Conservation (phyloP, 306 rosid species). For the Dicorynia guianensis region DNA sequence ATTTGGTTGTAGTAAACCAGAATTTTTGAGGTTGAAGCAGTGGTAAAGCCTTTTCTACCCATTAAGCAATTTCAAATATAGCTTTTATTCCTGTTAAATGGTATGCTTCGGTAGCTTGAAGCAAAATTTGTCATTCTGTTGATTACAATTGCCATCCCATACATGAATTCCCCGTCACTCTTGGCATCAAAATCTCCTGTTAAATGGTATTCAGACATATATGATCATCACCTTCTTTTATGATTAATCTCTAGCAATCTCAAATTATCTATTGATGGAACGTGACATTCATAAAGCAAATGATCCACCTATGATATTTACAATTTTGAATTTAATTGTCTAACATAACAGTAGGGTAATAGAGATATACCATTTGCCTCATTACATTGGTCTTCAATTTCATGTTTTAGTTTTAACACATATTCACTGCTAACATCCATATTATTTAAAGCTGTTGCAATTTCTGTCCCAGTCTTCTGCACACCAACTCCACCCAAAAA, state of each 20-base stretch:
- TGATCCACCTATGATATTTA: constrained; percentile 1
- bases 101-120: neutral
- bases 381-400: constrained; percentile 90
- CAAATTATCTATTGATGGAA: neutral
- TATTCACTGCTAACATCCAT: constrained; percentile 91
- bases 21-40: neutral
- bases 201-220: neutral
- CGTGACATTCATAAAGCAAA: constrained; percentile 2
- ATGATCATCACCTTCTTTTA: constrained; percentile 20
- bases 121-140: neutral
- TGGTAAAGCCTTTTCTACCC: neutral
- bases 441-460: constrained; percentile 88
- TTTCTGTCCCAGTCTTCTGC: constrained; percentile 86
- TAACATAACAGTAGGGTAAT: constrained; percentile 19
- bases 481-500: constrained; percentile 92
- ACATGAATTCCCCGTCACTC: neutral
- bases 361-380: constrained; percentile 66
- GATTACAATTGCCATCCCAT: neutral
- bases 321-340: constrained; percentile 2
- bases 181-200: too few relatives aligned
- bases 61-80: neutral
- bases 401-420: constrained; percentile 86
- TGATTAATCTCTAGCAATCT: constrained; percentile 17
- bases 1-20: neutral
- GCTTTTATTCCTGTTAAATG: neutral